Base-by-base conservation (phyloP, 306 rosid genomes). In the Potentilla sterilis region DNA sequence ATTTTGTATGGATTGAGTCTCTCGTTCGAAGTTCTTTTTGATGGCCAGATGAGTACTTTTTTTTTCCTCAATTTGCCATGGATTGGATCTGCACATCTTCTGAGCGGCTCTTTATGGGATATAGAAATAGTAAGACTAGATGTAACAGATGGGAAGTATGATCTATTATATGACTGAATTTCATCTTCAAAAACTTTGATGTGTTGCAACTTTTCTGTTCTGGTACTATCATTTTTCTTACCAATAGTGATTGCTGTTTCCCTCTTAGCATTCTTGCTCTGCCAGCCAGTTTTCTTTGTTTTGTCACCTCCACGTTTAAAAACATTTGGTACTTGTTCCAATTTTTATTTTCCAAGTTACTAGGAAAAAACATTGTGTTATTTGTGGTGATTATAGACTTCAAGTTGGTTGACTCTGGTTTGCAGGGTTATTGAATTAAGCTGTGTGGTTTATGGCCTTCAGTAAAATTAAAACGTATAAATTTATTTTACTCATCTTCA, bases 361-460 rank as follows among this genome's bases (percentile, higher is more conserved):
- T 21, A 42, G 35, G 64, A 38, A 54, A 22, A 47, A 59, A 15
- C 40, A 72, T 22, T 19, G 2, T 8, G 21, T 41, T 49, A 16
- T 21, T 40, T 9, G 6, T 57, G 46, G 22, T 73, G 28, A 18
- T 40, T 69, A 48, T 73, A 42, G 55, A 15, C 37, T 73, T 41
- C 55, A 41, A 40, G 42, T 22, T 70, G 24, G 15, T 61, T 62
- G 43, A 68, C 46, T 79, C 42, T 77, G 55, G 82, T 70, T 79
- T 68, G 77, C 72, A 28, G 79, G 93, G 68, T 84, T 79, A 24
- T 58, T 73, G 69, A 24, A 47, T 24, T 16, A 80, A 74, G 75
- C 86, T 83, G 72, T 2, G 51, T 70, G 61, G 47, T 69, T 80
- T 80, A 76, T 75, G 77, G 74, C n/a, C n/a, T n/a, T n/a, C n/a